A percentile compares a stretch with the other conserved stretches of the same genome.
These are phyloP conservation scores for Trichoderma cornu-damae DNA, from an alignment of 2,329 filamentous ascomycete genomes.

Conservation along the genomic window DNA sequence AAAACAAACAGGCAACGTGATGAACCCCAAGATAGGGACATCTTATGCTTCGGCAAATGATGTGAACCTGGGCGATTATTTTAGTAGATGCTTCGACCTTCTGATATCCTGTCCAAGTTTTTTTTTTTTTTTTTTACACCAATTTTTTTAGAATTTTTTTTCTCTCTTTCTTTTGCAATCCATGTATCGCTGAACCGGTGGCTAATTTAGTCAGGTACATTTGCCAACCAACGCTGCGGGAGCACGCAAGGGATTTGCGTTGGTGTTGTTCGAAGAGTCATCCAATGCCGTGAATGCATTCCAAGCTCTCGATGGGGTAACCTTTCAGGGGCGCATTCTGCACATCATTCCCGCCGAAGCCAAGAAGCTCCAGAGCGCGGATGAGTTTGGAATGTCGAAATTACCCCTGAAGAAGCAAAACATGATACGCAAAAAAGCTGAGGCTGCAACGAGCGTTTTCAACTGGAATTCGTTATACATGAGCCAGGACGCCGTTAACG, in stretches of 20 bases:
- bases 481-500: conserved; percentile 92
- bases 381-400: conserved; percentile 86
- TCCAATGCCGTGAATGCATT: conserved; percentile 74
- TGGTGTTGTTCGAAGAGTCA: conserved; percentile 71
- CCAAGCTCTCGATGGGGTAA: conserved; percentile 70
- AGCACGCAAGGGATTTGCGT: conserved; percentile 82
- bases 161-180: conserved; percentile 18
- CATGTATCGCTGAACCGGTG: conserved; percentile 20
- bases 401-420: conserved; percentile 92
- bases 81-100: conserved; percentile 99
- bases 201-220: conserved; percentile 64
- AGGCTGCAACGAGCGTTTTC: conserved; percentile 73
- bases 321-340: conserved; percentile 86
- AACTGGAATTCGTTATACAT: conserved; percentile 99
- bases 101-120: conserved; percentile 51
- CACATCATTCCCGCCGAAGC: conserved; percentile 82
- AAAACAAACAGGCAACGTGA: conserved; percentile 54
- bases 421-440: conserved; percentile 76
- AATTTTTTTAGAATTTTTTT: too few species aligned
- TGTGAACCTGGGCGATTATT: conserved; percentile 91
- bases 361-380: conserved; percentile 74
- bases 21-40: conserved; percentile 99
- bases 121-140: neutral
- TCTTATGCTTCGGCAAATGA: conserved; percentile 91
- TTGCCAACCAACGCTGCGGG: conserved; percentile 70